phyloP scores from a whole-genome alignment of 805 yeast genomes.

The Crinitomyces ghanaensis region DNA sequence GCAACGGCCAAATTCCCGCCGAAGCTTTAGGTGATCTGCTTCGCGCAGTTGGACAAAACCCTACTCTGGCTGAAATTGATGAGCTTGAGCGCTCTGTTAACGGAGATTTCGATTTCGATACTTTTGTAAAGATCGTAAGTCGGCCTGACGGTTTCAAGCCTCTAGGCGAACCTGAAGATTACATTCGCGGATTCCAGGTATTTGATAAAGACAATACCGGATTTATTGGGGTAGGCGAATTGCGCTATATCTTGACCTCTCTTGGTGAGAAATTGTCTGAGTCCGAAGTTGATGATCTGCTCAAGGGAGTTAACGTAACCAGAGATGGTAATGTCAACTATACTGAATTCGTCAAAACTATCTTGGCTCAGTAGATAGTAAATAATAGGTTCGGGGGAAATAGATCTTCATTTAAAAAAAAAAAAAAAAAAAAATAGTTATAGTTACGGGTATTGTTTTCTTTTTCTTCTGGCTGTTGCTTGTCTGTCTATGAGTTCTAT shows the following conservation, averaged over 20 bases:
- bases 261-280: conserved; percentile 90
- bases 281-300: conserved; percentile 86
- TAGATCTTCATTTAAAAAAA: neutral
- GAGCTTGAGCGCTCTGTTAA: conserved; percentile 37
- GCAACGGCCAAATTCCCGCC: conserved; percentile 79
- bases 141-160: conserved; percentile 85
- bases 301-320: conserved; percentile 90
- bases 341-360: conserved; percentile 86
- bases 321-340: conserved; percentile 93
- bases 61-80: conserved; percentile 79
- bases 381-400: too few relatives aligned
- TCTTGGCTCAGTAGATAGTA: conserved; percentile 61
- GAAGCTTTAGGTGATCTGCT: conserved; percentile 84
- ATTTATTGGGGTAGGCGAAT: conserved; percentile 92
- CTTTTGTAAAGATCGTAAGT: conserved; percentile 63
- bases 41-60: conserved; percentile 97
- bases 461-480: neutral
- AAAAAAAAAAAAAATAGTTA: neutral
- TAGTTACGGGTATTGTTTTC: neutral
- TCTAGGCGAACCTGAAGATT: conserved; percentile 83
- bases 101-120: conserved; percentile 51
- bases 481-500: too few relatives aligned
- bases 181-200: conserved; percentile 91
- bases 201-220: conserved; percentile 95
- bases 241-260: conserved; percentile 87